A percentile compares a stretch with the other conserved stretches of the same genome.
These are phyloP conservation scores for Boletus smithii DNA, from an alignment of 1,284 basidiomycete genomes.

Conservation along the genomic window DNA sequence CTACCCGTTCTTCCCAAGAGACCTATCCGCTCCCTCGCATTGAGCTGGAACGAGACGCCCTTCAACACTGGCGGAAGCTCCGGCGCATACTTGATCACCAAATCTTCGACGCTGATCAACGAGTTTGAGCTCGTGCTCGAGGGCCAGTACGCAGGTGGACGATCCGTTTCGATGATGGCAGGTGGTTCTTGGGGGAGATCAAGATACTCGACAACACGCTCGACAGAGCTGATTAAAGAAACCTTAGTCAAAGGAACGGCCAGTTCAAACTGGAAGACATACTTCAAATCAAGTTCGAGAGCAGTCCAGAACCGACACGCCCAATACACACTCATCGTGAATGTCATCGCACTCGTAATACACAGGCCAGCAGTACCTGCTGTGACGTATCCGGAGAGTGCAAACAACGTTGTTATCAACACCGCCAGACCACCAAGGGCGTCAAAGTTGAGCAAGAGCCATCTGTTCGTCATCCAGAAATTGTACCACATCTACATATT, in stretches of 20 bases:
- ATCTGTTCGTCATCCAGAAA: slow-evolving; percentile 80
- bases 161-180: slow-evolving; percentile 59
- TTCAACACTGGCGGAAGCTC: slow-evolving; percentile 83
- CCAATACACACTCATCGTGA: slow-evolving; percentile 63
- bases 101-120: slow-evolving; percentile 63
- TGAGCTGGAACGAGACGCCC: slow-evolving; percentile 64
- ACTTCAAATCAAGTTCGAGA: slow-evolving; percentile 41
- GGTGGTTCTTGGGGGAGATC: slow-evolving; percentile 85
- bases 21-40: slow-evolving; percentile 66
- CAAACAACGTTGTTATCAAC: slow-evolving; percentile 69
- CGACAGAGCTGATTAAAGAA: slow-evolving; percentile 74
- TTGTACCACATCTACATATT: slow-evolving; percentile 63
- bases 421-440: slow-evolving; percentile 62
- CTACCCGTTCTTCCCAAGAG: slow-evolving; percentile 72
- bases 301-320: slow-evolving; percentile 60
- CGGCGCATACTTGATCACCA: slow-evolving; percentile 80
- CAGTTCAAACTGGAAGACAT: neutral
- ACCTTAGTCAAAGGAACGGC: slow-evolving; percentile 50
- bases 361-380: slow-evolving; percentile 83
- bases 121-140: slow-evolving; percentile 56
- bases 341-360: slow-evolving; percentile 74
- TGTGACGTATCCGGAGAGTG: slow-evolving; percentile 60
- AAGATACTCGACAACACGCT: slow-evolving; percentile 87
- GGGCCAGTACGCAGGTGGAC: slow-evolving; percentile 85
- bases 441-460: slow-evolving; percentile 77